These are phyloP conservation scores for Cardamine chenopodiifolia DNA, from an alignment of 345 rosid species.

Conservation along the genomic window DNA sequence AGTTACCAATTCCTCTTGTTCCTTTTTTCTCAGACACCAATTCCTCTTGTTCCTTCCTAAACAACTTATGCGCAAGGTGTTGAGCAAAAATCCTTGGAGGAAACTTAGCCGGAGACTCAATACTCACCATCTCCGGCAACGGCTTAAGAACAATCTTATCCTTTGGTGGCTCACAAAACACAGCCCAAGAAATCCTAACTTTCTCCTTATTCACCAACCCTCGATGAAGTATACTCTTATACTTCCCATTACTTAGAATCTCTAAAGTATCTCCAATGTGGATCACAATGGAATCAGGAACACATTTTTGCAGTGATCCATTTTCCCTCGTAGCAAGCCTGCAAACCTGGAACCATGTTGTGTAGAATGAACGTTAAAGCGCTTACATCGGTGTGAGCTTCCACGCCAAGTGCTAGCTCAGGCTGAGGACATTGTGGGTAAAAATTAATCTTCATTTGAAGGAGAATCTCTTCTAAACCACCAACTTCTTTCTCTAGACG, in stretches of 20 bases:
- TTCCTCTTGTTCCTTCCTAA: constrained; percentile 60
- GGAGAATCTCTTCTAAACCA: constrained; percentile 78
- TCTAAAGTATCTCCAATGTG: constrained; percentile 91
- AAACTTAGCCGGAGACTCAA: constrained; percentile 67
- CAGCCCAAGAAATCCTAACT: constrained; percentile 96
- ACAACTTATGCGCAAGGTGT: constrained; percentile 82
- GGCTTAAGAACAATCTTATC: constrained; percentile 92
- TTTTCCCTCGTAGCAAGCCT: constrained; percentile 75
- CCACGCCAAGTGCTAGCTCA: constrained; percentile 95
- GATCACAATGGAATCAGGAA: constrained; percentile 91
- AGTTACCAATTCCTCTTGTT: constrained; percentile 45
- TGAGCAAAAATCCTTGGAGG: constrained; percentile 93
- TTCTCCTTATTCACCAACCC: constrained; percentile 94
- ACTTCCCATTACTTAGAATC: constrained; percentile 91
- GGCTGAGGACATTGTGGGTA: constrained; percentile 97
- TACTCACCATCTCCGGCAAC: constrained; percentile 64
- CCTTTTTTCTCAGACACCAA: constrained; percentile 42
- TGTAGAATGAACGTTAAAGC: constrained; percentile 95
- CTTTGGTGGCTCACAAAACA: constrained; percentile 93
- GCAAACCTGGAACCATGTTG: constrained; percentile 98
- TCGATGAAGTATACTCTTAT: constrained; percentile 91
- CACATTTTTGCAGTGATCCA: constrained; percentile 94
- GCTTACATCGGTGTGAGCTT: constrained; percentile 92
- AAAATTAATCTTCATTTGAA: constrained; percentile 91
- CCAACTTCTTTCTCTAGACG: constrained; percentile 90